These are phyloP conservation scores for Lizonia empirigonia DNA, from an alignment of 2,329 filamentous ascomycete species.

Conservation along the genomic window DNA sequence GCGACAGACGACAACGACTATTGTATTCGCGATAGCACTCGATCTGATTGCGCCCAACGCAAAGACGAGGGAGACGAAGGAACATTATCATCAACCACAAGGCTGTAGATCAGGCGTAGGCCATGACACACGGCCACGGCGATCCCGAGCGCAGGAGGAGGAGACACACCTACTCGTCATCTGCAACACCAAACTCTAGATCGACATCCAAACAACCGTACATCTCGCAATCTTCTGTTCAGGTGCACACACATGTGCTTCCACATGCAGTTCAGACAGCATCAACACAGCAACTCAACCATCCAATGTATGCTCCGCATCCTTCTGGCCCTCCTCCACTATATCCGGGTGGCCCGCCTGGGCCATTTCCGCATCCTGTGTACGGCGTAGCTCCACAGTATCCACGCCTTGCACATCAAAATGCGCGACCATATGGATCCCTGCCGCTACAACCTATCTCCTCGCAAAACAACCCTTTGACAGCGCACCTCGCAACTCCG, in stretches of 20 bases:
- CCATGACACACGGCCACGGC: conserved; percentile 11
- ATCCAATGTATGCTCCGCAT: conserved; percentile 13
- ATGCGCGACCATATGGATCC: conserved; percentile 22
- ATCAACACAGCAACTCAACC: conserved; percentile 18
- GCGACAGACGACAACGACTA: conserved; percentile 12
- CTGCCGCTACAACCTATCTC: conserved; percentile 23
- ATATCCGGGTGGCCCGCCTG: conserved; percentile 24
- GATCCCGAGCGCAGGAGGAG: conserved; percentile 14
- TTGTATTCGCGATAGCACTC: conserved; percentile 12
- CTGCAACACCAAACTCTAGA: conserved; percentile 2
- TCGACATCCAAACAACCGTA: conserved; percentile 4
- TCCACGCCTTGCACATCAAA: conserved; percentile 25
- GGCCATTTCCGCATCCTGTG: conserved; percentile 25
- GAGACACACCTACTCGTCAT: conserved; percentile 11
- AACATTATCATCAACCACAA: not conserved
- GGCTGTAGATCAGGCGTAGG: not conserved
- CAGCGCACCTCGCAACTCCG: conserved; percentile 27
- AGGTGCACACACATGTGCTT: conserved; percentile 3
- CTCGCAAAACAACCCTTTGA: conserved; percentile 29
- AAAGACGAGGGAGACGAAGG: no score
- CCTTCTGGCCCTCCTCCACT: conserved; percentile 14
- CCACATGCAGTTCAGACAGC: conserved; percentile 18
- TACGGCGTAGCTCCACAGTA: conserved; percentile 31
- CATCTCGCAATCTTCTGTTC: conserved; percentile 5
- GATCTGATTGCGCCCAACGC: no score